Conservation (phyloP, 2,329 filamentous ascomycete species). For the Coniochaeta pulveracea region DNA sequence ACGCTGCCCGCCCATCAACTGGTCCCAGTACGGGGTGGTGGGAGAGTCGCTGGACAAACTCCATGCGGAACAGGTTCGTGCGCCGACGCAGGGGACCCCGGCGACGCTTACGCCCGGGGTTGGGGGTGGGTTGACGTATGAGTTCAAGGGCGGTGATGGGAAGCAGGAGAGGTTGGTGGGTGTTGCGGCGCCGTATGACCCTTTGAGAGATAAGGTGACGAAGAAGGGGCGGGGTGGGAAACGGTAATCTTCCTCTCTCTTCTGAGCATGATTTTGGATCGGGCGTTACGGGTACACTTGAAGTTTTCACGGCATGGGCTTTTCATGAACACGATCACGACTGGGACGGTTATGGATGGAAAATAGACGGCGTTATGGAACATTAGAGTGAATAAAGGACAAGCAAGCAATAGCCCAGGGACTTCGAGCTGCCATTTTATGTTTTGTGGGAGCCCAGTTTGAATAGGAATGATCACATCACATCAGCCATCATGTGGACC, state of each 20-base stretch:
- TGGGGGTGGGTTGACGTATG: conserved; percentile 22
- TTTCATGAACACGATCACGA: too few species aligned
- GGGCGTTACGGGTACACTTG: too few species aligned
- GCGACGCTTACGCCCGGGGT: conserved; percentile 27
- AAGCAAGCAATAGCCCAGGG: too few species aligned
- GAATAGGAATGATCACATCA: too few species aligned
- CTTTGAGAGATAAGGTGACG: conserved; percentile 36
- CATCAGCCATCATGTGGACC: too few species aligned
- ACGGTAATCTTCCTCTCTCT: conserved; percentile 10
- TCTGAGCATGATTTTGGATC: too few species aligned
- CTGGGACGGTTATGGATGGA: too few species aligned
- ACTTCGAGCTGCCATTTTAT: too few species aligned
- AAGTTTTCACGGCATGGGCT: too few species aligned
- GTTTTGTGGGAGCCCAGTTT: too few species aligned
- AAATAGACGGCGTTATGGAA: too few species aligned
- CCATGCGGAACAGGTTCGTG: conserved; percentile 65
- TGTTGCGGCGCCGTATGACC: conserved; percentile 45
- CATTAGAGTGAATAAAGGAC: too few species aligned
- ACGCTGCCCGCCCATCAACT: conserved; percentile 82
- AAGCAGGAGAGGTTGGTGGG: conserved; percentile 34
- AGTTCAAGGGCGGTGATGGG: conserved; percentile 31
- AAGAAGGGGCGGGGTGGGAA: conserved; percentile 20
- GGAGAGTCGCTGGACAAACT: conserved; percentile 75
- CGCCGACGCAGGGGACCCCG: conserved; percentile 47
- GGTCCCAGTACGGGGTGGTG: conserved; percentile 87